phyloP scores from a whole-genome alignment of 1,139 yeast genomes.

The Pneumocystis wakefieldiae region DNA sequence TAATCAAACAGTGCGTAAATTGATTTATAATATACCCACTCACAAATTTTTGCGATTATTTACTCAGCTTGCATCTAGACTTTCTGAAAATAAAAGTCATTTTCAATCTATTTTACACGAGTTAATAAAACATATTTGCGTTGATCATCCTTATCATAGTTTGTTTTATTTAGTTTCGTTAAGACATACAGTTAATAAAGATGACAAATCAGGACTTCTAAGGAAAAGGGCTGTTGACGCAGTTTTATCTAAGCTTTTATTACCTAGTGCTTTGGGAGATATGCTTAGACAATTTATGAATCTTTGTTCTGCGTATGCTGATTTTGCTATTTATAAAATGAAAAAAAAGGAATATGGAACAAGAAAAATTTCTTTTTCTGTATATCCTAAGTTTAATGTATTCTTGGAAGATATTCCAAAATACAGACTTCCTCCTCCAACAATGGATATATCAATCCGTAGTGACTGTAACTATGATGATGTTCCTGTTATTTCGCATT shows the following conservation, averaged over 20 bases:
- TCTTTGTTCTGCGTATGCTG: slow-evolving; percentile 2
- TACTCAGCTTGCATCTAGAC: slow-evolving; percentile 65
- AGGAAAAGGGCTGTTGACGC: slow-evolving; percentile 16
- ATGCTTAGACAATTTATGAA: not conserved
- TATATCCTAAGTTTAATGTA: not conserved
- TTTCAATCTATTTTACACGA: slow-evolving; percentile 45
- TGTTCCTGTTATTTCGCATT: slow-evolving; percentile 35
- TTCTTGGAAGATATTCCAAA: not conserved
- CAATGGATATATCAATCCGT: not conserved
- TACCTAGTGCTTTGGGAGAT: not conserved
- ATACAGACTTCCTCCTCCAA: not conserved
- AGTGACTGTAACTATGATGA: slow-evolving; percentile 31
- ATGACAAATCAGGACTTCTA: slow-evolving; percentile 9
- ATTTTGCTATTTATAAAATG: slow-evolving; percentile 3
- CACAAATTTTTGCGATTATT: slow-evolving; percentile 63
- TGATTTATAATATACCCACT: slow-evolving; percentile 37
- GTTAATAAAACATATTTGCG: slow-evolving; percentile 38
- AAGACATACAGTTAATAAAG: slow-evolving; percentile 8
- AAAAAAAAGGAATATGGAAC: not conserved
- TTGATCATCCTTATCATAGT: slow-evolving; percentile 63
- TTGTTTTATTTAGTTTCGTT: slow-evolving; percentile 45
- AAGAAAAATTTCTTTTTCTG: not conserved
- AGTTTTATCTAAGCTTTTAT: slow-evolving; percentile 4
- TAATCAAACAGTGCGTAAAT: slow-evolving; percentile 17
- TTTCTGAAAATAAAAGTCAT: slow-evolving; percentile 33